A percentile compares a stretch with the other conserved stretches of the same genome.
Conservation (phyloP, 495 filamentous ascomycete genomes). For the Podospora tetraspora region DNA sequence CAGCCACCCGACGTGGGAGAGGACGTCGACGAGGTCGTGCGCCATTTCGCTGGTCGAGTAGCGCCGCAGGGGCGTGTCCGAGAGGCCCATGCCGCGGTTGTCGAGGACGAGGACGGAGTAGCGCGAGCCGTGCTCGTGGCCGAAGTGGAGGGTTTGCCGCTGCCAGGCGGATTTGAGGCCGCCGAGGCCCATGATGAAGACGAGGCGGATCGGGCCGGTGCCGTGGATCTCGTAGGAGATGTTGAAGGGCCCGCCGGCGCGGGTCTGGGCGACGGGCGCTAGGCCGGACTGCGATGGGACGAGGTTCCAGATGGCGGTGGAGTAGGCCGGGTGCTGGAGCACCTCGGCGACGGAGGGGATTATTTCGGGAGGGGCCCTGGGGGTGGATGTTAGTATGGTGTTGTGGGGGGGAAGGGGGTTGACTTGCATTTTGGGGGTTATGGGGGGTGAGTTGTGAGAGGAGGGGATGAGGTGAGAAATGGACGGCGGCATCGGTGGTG, state of each 20-base stretch:
- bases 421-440: slow-evolving; percentile 3
- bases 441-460: not conserved
- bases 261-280: slow-evolving; percentile 53
- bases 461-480: not conserved
- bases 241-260: slow-evolving; percentile 60
- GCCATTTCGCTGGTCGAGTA: slow-evolving; percentile 76
- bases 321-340: slow-evolving; percentile 39
- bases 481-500: not conserved
- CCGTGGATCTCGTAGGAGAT: slow-evolving; percentile 78
- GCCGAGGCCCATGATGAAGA: slow-evolving; percentile 65
- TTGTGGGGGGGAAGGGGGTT: not conserved
- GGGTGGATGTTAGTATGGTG: not conserved
- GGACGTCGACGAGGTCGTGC: slow-evolving; percentile 61
- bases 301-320: slow-evolving; percentile 56
- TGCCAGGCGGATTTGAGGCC: slow-evolving; percentile 62
- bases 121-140: slow-evolving; percentile 57
- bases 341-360: slow-evolving; percentile 39
- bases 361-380: not conserved
- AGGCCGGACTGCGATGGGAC: slow-evolving; percentile 53
- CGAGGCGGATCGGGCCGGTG: slow-evolving; percentile 58
- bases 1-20: slow-evolving; percentile 66
- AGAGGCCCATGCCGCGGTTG: slow-evolving; percentile 73
- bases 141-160: slow-evolving; percentile 70
- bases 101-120: slow-evolving; percentile 73
- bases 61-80: slow-evolving; percentile 64